Base-by-base conservation (phyloP, 2,329 filamentous ascomycete species). In the Arthrobotrys pseudoclavata region DNA sequence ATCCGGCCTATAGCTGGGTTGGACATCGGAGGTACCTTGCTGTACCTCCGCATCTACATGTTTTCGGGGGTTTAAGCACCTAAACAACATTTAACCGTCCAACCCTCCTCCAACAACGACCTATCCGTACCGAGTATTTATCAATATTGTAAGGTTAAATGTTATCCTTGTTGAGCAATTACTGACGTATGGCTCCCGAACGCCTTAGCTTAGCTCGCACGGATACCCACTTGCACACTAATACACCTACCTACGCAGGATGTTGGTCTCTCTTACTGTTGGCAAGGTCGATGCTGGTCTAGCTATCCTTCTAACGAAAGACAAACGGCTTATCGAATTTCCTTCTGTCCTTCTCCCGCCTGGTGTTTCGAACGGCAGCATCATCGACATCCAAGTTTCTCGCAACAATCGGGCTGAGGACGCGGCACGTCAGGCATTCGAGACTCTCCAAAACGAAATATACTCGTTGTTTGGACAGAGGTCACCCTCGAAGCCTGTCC, bases 211-310 rank as follows among this genome's bases (percentile, higher is more conserved):
- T 13, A 40, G 5, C 37, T 40, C 10, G 47, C 13, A 5, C 47
- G 2, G 1, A 26, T 15, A 26, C 20, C 0, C 24, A 13, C 20
- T 61, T 18, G 13, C 22, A 18, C 10, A 34, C 40, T 31, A 50
- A 63, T 50, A 55, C 47, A 62, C 37, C 31, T 50, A 62, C 37
- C 31, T 50, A 60, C 69, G 68, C 81, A 88, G 84, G 62, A 98
- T 99, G 96, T 88, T 98, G 83, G 93, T 99, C 85, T 98, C 96
- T 81, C 88, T 99, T 83, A 98, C 95, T 62, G 96, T 99, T 85
- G 96, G 96, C 87, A 99, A 99, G 87, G 96, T 99, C 85, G 96
- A 99, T 85, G 96, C 96, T 82, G 96, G 96, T 85, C 95, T 99
- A 83, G 97, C 96, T 61, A 96, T 99, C 79, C 91, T 99, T 69